A percentile compares a stretch with the other conserved stretches of the same genome.
Conservation (phyloP, 2,329 filamentous ascomycete genomes). For the Alternaria solani region DNA sequence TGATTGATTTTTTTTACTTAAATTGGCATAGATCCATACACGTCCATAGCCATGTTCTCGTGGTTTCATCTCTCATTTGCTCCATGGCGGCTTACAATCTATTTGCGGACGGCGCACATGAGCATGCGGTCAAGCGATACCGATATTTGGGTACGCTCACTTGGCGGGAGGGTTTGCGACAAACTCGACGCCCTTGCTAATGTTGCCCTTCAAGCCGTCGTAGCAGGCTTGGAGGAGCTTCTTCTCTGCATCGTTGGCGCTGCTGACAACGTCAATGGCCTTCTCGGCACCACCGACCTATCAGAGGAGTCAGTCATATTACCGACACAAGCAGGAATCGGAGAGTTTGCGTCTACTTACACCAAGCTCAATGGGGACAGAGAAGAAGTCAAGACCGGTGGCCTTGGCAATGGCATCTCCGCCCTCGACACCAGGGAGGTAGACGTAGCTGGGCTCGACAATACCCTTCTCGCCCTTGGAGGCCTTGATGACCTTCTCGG, state of each 20-base stretch:
- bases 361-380: constrained; percentile 92
- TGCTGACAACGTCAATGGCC: constrained; percentile 78
- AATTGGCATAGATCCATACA: constrained; percentile 15
- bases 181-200: constrained; percentile 91
- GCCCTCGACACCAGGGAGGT: constrained; percentile 87
- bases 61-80: constrained; percentile 23
- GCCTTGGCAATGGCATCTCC: constrained; percentile 86
- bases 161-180: constrained; percentile 76
- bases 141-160: constrained; percentile 30
- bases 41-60: constrained; percentile 19
- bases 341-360: constrained; percentile 65
- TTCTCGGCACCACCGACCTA: constrained; percentile 87
- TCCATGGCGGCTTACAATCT: constrained; percentile 25
- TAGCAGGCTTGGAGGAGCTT: constrained; percentile 78
- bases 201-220: constrained; percentile 87
- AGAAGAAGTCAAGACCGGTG: constrained; percentile 91
- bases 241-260: constrained; percentile 87
- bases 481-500: constrained; percentile 92
- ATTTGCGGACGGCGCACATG: constrained; percentile 20
- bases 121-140: constrained; percentile 3
- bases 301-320: constrained; percentile 26
- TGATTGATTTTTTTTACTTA: constrained; percentile 12
- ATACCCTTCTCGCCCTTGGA: constrained; percentile 89
- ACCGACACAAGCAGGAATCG: background rate
- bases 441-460: constrained; percentile 94